Conservation (phyloP, 2,329 filamentous ascomycete genomes). For the Cercospora janseana region DNA sequence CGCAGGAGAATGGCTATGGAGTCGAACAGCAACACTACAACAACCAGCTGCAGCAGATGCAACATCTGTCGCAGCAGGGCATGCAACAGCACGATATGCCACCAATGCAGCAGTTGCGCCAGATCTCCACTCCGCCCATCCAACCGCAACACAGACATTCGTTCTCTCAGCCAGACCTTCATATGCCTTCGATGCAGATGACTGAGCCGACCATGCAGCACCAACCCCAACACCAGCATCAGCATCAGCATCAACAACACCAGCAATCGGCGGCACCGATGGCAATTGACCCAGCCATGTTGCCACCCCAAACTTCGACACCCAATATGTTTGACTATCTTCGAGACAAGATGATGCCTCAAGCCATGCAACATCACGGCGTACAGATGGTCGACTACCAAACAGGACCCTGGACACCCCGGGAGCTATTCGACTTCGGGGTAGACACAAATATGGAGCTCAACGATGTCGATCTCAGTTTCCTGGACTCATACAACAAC, state of each 20-base stretch:
- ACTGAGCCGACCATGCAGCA: constrained; percentile 20
- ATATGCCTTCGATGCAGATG: constrained; percentile 28
- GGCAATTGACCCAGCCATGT: constrained; percentile 32
- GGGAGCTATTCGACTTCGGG: constrained; percentile 47
- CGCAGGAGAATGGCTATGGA: constrained; percentile 23
- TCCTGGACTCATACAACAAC: constrained; percentile 48
- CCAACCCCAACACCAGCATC: too few species aligned
- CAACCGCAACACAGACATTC: constrained; percentile 27
- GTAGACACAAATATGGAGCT: constrained; percentile 48
- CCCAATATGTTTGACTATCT: constrained; percentile 38
- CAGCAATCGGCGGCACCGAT: constrained; percentile 25
- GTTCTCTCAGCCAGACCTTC: constrained; percentile 17
- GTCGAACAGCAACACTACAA: constrained; percentile 28
- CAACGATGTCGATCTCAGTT: constrained; percentile 46
- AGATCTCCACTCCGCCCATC: constrained; percentile 25
- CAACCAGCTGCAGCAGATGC: constrained; percentile 18
- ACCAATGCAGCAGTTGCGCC: constrained; percentile 29
- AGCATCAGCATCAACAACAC: constrained; percentile 14
- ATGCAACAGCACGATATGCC: constrained; percentile 13
- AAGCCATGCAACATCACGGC: constrained; percentile 21
- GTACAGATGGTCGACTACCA: constrained; percentile 35
- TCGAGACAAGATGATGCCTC: constrained; percentile 36
- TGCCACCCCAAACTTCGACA: constrained; percentile 30
- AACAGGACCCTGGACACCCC: constrained; percentile 44
- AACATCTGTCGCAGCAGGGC: constrained; percentile 11